These are phyloP conservation scores for Russula sp. DNA, from an alignment of 768 basidiomycete genomes.

Conservation along the genomic window DNA sequence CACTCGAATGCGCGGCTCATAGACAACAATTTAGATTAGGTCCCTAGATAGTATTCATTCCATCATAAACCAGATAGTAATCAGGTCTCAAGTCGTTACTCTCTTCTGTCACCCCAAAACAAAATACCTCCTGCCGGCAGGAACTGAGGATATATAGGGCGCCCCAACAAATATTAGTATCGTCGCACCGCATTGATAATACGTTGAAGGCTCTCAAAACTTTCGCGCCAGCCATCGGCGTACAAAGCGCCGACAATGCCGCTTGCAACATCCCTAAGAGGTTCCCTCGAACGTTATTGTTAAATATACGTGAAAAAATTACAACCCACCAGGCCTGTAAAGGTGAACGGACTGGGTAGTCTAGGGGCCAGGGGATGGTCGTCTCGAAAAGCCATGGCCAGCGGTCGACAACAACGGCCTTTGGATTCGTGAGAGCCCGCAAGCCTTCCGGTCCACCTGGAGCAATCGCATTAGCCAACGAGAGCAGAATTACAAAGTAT, in stretches of 20 bases:
- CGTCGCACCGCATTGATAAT: conserved; percentile 36
- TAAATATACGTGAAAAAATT: not conserved
- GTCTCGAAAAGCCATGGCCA: conserved; percentile 84
- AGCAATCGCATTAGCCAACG: conserved; percentile 8
- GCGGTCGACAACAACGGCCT: conserved; percentile 81
- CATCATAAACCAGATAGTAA: conserved; percentile 5
- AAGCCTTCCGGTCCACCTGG: conserved; percentile 91
- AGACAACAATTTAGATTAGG: conserved; percentile 15
- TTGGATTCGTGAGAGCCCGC: conserved; percentile 79
- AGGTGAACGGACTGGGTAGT: conserved; percentile 78
- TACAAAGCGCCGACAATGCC: conserved; percentile 46
- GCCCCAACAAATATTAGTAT: conserved; percentile 11
- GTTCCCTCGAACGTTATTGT: not conserved
- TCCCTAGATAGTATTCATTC: conserved; percentile 9
- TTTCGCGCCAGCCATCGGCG: conserved; percentile 42
- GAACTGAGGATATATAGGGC: conserved; percentile 4
- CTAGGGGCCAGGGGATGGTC: conserved; percentile 74
- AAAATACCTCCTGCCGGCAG: conserved; percentile 16
- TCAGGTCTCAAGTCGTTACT: conserved; percentile 4
- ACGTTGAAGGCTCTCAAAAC: conserved; percentile 37
- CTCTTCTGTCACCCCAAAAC: not conserved
- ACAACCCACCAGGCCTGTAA: conserved; percentile 63
- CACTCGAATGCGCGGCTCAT: not conserved
- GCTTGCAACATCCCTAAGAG: conserved; percentile 44
- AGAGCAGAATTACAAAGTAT: conserved; percentile 10